Conservation (phyloP, 345 rosid species). For the Linum lewisii region DNA sequence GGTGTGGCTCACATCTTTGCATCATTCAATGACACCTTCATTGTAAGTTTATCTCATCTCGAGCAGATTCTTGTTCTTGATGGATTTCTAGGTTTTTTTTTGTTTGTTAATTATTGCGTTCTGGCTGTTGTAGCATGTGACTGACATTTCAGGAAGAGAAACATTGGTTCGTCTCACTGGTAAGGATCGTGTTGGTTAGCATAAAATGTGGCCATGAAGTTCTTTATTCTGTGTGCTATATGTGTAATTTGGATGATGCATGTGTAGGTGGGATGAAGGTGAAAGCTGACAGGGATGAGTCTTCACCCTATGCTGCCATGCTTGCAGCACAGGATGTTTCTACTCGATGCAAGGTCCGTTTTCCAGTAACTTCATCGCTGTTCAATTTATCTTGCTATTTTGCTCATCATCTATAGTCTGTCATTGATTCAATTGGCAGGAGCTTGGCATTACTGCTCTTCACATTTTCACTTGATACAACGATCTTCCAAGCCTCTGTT, state of each 20-base stretch:
- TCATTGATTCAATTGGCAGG: conserved; percentile 11
- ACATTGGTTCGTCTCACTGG: conserved; percentile 6
- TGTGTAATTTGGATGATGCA: neutral
- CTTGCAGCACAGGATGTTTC: conserved; percentile 12
- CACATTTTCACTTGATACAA: conserved; percentile 5
- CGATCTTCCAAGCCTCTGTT: too few relatives aligned
- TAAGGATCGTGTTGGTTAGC: neutral
- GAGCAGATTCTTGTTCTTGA: too few relatives aligned
- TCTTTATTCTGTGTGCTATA: neutral
- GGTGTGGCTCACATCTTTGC: conserved; percentile 36
- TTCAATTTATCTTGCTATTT: neutral
- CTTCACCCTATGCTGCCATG: conserved; percentile 10
- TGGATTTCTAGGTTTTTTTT: neutral
- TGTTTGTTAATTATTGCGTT: neutral
- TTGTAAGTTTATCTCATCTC: neutral
- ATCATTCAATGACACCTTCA: conserved; percentile 8
- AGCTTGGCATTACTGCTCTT: conserved; percentile 22
- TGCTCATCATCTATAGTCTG: neutral
- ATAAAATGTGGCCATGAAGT: neutral
- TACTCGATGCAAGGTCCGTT: conserved; percentile 5
- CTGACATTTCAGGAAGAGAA: conserved; percentile 8
- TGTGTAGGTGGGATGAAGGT: conserved; percentile 8
- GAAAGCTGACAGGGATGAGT: conserved; percentile 10
- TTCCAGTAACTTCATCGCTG: too few relatives aligned
- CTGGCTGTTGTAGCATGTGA: neutral